Conservation (phyloP, 768 basidiomycete genomes). For the Tephrocybe sp. region DNA sequence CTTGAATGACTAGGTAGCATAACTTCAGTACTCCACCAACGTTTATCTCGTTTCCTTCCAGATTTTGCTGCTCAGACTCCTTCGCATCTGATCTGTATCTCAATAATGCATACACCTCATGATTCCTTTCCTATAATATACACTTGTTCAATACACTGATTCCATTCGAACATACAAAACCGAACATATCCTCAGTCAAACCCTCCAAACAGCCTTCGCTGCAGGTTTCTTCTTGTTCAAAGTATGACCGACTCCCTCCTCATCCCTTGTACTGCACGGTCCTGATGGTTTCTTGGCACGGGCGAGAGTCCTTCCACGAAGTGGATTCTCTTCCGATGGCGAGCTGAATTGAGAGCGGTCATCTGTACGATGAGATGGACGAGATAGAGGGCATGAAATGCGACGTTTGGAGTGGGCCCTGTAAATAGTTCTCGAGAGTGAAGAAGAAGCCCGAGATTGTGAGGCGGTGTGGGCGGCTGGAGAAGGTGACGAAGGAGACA, state of each 20-base stretch:
- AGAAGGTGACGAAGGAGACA: background rate
- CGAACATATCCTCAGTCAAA: background rate
- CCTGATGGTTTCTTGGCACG: slow-evolving; percentile 1
- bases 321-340: background rate
- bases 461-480: background rate
- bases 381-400: background rate
- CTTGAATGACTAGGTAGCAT: too few relatives aligned
- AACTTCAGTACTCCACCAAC: too few relatives aligned
- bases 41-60: too few relatives aligned
- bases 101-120: too few relatives aligned
- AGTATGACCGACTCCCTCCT: background rate
- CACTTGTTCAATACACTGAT: background rate
- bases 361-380: background rate
- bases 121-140: background rate
- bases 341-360: background rate
- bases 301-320: background rate
- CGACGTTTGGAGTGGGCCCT: background rate
- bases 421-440: background rate
- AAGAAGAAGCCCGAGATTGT: background rate
- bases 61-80: too few relatives aligned
- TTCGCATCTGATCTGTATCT: too few relatives aligned
- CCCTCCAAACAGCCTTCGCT: background rate
- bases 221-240: background rate
- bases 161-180: background rate
- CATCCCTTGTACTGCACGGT: background rate